phyloP scores from a whole-genome alignment of 2,329 filamentous ascomycete genomes.

The Delphinella strobiligena region DNA sequence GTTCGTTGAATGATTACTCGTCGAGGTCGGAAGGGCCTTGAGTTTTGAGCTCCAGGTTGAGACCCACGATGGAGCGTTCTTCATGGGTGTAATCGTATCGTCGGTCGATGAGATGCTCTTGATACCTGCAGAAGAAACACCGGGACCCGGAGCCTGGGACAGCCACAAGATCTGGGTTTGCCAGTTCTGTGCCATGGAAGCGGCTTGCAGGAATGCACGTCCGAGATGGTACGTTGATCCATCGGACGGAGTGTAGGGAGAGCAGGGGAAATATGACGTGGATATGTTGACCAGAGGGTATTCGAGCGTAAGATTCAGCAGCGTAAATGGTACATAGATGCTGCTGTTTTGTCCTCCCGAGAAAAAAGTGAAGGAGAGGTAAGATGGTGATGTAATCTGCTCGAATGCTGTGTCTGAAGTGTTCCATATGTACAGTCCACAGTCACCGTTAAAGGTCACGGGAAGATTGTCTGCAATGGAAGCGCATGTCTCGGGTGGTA shows the following conservation, averaged over 20 bases:
- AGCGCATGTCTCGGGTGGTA: not conserved
- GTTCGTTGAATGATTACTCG: too few species aligned
- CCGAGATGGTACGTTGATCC: not conserved
- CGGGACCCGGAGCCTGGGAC: conserved; percentile 2
- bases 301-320: not conserved
- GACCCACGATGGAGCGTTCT: too few species aligned
- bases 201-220: not conserved
- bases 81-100: too few species aligned
- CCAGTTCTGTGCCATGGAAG: not conserved
- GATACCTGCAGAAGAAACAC: too few species aligned
- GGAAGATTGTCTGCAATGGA: not conserved
- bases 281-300: not conserved
- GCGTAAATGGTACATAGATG: not conserved
- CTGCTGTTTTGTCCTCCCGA: not conserved
- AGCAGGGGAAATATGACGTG: not conserved
- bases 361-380: conserved; percentile 6
- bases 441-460: not conserved
- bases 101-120: too few species aligned
- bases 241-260: not conserved
- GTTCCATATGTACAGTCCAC: not conserved
- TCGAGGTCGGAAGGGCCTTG: too few species aligned
- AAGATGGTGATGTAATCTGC: not conserved
- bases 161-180: conserved; percentile 1
- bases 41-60: too few species aligned
- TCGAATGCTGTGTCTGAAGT: not conserved